Percentiles rank a stretch among this genome's conserved stretches.
These are phyloP conservation scores for Suhomyces anneliseae DNA, from an alignment of 1,139 yeast genomes.

Conservation along the genomic window DNA sequence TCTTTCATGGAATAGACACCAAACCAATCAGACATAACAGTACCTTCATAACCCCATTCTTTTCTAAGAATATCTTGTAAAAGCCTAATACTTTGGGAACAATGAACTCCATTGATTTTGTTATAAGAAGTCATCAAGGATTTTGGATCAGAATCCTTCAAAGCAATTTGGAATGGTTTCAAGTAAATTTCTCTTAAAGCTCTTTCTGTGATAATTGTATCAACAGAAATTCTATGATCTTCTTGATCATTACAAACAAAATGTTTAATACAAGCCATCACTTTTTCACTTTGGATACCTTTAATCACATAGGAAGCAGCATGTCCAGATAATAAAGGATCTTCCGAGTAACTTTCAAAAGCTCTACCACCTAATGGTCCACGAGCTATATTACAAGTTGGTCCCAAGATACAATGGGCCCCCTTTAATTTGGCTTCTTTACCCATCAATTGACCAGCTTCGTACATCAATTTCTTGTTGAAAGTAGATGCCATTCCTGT, in stretches of 20 bases:
- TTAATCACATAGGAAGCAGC: conserved; percentile 28
- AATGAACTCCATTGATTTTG: conserved; percentile 20
- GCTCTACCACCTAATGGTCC: conserved; percentile 40
- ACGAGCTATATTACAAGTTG: conserved; percentile 34
- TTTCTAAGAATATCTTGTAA: conserved; percentile 18
- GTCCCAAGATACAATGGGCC: conserved; percentile 36
- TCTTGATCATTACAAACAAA: conserved; percentile 22
- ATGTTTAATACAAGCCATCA: conserved; percentile 18
- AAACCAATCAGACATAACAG: conserved; percentile 22
- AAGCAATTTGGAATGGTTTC: conserved; percentile 21
- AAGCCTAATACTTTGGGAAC: conserved; percentile 15
- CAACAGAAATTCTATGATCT: conserved; percentile 17
- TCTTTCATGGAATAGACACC: conserved; percentile 18
- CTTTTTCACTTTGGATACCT: conserved; percentile 29
- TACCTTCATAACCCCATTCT: conserved; percentile 21
- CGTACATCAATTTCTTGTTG: conserved; percentile 27
- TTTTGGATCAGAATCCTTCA: conserved; percentile 17
- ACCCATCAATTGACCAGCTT: conserved; percentile 35
- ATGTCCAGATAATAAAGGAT: conserved; percentile 34
- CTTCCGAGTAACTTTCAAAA: conserved; percentile 36
- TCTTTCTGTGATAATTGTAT: conserved; percentile 18
- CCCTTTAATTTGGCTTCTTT: conserved; percentile 36
- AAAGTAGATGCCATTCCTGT: conserved; percentile 46
- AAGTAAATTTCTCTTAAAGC: conserved; percentile 24
- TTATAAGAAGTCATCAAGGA: conserved; percentile 23